Base-by-base conservation (phyloP, 2,329 filamentous ascomycete genomes). In the Chrysoporthe puriensis region DNA sequence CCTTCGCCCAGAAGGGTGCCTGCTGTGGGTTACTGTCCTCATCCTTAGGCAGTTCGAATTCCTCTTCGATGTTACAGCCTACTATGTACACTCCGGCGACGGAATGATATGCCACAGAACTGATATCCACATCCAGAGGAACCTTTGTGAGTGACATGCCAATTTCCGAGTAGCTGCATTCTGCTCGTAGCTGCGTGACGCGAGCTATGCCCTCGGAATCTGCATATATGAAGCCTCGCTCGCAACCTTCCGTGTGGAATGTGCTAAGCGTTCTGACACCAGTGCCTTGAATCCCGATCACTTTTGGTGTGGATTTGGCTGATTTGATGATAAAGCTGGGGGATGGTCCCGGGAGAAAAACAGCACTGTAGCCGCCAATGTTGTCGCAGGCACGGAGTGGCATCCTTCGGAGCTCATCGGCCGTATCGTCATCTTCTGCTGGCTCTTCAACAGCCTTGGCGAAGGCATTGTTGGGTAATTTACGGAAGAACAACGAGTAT, bases 261-360 rank as follows among this genome's bases (percentile, higher is more conserved):
- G 88, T 82, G 71, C 90, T 92, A 73, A 98, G 84, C 62, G 90
- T 88, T 50, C 89, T 86, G 3, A 95, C 88, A 8, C 87, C 86
- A 16, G 84, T 82, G 0, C 91, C 90, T 69, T 90, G 87, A 1
- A 97, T 81, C 13, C 87, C 85, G n/a, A 97, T 79, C 16, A 97
- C 86, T 71, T 88, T 89, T 0, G 95, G 94, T 5, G 85, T 79
- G 63, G 90, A 94, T 71, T 93, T 91, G 46, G 93, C 87, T 60
- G 93, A 93, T 74, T 92, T 96, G 56, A 97, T 77, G 57, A 99
- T 81, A 76, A 98, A 94, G 67, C 89, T 90, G 0, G 95, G 91
- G 0, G 93, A 93, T 4, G 85, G 79, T 0, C 95, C 94, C 0
- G 93, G 90, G 62, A 97, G 84, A 75, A 97, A 96, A 1, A 98